phyloP scores from a whole-genome alignment of 164 flowering plant species.

The Piper betle region DNA sequence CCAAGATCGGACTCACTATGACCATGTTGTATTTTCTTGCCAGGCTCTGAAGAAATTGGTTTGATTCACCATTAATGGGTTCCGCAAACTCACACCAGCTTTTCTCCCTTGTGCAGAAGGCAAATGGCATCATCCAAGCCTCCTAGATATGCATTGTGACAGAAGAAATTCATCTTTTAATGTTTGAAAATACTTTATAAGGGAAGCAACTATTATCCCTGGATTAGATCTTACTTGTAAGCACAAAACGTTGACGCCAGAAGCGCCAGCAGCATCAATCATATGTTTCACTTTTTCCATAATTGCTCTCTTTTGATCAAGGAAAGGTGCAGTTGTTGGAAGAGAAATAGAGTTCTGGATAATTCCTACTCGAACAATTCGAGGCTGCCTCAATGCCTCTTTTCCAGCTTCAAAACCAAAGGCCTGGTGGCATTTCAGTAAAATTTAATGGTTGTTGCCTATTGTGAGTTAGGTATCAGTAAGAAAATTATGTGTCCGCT shows the following conservation, averaged over 20 bases:
- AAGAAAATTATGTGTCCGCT: background rate
- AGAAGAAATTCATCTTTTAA: background rate
- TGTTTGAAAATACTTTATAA: background rate
- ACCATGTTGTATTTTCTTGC: conserved; percentile 86
- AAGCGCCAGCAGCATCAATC: conserved; percentile 82
- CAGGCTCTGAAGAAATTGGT: conserved; percentile 56
- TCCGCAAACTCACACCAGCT: conserved; percentile 98
- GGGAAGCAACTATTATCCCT: background rate
- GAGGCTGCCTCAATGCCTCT: conserved; percentile 61
- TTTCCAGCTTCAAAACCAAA: conserved; percentile 61
- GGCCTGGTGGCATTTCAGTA: conserved; percentile 28
- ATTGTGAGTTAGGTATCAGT: background rate
- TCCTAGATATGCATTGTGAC: conserved; percentile 36
- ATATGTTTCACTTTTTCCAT: conserved; percentile 64
- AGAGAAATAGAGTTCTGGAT: conserved; percentile 74
- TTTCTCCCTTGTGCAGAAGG: conserved; percentile 95
- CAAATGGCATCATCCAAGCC: conserved; percentile 98
- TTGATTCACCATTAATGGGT: conserved; percentile 86
- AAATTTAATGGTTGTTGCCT: background rate
- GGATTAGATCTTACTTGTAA: conserved; percentile 48
- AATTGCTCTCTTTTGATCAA: conserved; percentile 71
- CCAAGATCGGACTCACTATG: conserved; percentile 81
- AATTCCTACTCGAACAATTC: conserved; percentile 76
- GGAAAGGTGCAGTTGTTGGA: conserved; percentile 62
- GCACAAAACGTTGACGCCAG: conserved; percentile 88